Evolutionary conservation across 2,329 filamentous ascomycete genomes (phyloP), one percentile per base, ranked within the genome.

Genomic region (Malbranchea zuffiana): DNA sequence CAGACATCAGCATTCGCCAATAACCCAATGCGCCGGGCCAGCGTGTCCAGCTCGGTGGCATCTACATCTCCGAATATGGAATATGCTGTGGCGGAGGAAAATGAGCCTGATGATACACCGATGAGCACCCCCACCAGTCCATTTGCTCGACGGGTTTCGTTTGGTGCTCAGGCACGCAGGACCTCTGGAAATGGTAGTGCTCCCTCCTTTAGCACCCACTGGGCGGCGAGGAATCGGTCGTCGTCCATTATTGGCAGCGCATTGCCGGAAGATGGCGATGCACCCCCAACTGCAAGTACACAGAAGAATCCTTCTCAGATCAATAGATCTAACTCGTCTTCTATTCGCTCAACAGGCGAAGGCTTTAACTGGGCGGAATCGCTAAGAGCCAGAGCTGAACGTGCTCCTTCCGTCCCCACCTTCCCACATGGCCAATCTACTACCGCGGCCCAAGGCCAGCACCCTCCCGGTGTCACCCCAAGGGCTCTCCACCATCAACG

Each of bases 301-400:
- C 44, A 47, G 43, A 52, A 53, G 47, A 48, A 45, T 43, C 47
- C 50, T 48, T 43, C 51, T 45, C 47, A 54, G 49, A 57, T 27
- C 32, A 53, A 57, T 48, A 59, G 44, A 52, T 61, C 60, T 62
- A 60, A 63, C 57, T 47, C 44, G 64, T 64, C 54, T 56, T 66
- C 63, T 55, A 56, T 16, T 19, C 57, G 54, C 51, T 47, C 44
- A 46, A 65, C 75, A 87, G 82, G 84, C 71, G 85, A 90, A 72
- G 84, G 83, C 61, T 94, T 92, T 73, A 93, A 93, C 66, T 94
- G 88, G 82, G 84, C 85, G 57, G 88, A 95, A 68, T 87, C 93
- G 68, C 77, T 95, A 70, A 84, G 86, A 62, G 81, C 79, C 54
- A 82, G 87, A 57, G 87, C 87, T 52, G 85, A 93, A 67, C 87